A percentile compares a stretch with the other conserved stretches of the same genome.
phyloP scores from a whole-genome alignment of 768 basidiomycete species.

The Tricholoma sp. region DNA sequence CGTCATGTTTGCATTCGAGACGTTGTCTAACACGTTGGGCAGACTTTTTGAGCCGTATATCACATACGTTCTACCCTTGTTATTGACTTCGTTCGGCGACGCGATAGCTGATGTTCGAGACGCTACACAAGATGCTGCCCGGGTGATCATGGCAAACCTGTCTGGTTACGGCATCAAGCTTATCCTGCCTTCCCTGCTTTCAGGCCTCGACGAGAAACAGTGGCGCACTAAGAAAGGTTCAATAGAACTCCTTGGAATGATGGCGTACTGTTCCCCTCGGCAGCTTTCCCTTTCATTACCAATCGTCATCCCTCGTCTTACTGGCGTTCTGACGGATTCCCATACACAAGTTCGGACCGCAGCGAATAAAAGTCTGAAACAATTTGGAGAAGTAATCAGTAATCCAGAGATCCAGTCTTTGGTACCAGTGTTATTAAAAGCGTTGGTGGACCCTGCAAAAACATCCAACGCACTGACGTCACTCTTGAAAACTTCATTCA shows the following conservation, averaged over 20 bases:
- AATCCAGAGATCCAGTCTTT: slow-evolving; percentile 95
- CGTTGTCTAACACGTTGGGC: slow-evolving; percentile 78
- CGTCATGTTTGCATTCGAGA: slow-evolving; percentile 93
- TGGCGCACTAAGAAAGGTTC: slow-evolving; percentile 98
- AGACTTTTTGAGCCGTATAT: slow-evolving; percentile 94
- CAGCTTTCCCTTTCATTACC: slow-evolving; percentile 94
- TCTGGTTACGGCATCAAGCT: slow-evolving; percentile 95
- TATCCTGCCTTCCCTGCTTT: slow-evolving; percentile 83
- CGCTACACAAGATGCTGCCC: slow-evolving; percentile 86
- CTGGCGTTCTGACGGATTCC: slow-evolving; percentile 92
- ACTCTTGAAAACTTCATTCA: slow-evolving; percentile 90
- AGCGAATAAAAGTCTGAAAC: slow-evolving; percentile 93
- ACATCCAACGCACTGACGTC: slow-evolving; percentile 81
- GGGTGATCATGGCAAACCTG: slow-evolving; percentile 92
- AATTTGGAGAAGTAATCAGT: slow-evolving; percentile 96
- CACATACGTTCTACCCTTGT: slow-evolving; percentile 72
- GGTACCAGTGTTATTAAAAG: slow-evolving; percentile 86
- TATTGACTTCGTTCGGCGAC: slow-evolving; percentile 86
- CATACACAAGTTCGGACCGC: slow-evolving; percentile 92
- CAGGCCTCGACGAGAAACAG: slow-evolving; percentile 94
- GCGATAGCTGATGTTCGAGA: slow-evolving; percentile 83
- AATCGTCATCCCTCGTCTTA: slow-evolving; percentile 94
- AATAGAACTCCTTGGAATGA: slow-evolving; percentile 94
- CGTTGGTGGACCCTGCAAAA: slow-evolving; percentile 91
- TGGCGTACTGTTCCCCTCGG: slow-evolving; percentile 96